Percentiles rank a stretch among this genome's conserved stretches.
These are phyloP conservation scores for Penicillium sp. DNA, from an alignment of 2,329 filamentous ascomycete species.

Conservation along the genomic window DNA sequence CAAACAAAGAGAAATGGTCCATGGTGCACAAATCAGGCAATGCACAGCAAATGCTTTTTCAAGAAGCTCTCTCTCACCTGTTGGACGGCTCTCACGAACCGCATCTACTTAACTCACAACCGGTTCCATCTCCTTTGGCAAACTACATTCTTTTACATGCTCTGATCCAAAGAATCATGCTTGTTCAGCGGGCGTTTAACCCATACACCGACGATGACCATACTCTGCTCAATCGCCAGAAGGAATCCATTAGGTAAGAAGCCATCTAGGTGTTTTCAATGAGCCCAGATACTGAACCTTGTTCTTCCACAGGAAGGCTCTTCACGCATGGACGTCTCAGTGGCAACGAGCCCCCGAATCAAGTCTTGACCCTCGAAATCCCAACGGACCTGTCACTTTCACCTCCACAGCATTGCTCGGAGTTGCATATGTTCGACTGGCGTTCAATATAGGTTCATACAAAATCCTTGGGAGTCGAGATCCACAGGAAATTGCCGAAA, in stretches of 20 bases:
- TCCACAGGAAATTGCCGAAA: constrained; percentile 45
- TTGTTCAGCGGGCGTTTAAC: constrained; percentile 49
- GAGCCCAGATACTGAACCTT: not conserved
- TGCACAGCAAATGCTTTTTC: constrained; percentile 22
- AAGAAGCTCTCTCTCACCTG: constrained; percentile 18
- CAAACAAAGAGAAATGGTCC: constrained; percentile 20
- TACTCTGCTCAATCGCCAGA: constrained; percentile 3
- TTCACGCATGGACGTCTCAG: constrained; percentile 39
- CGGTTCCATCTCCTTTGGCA: constrained; percentile 47
- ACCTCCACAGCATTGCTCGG: constrained; percentile 63
- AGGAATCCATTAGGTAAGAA: constrained; percentile 22
- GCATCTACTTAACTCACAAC: not conserved
- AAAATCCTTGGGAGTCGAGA: constrained; percentile 62
- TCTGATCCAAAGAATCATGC: constrained; percentile 67
- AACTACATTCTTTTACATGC: constrained; percentile 68
- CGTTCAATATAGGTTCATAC: constrained; percentile 21
- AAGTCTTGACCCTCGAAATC: constrained; percentile 29
- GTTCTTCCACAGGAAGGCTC: constrained; percentile 34
- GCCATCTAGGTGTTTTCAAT: not conserved
- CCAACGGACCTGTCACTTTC: constrained; percentile 60
- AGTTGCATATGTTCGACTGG: constrained; percentile 51
- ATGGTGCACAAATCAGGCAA: constrained; percentile 6
- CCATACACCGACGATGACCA: not conserved
- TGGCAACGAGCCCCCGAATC: constrained; percentile 44
- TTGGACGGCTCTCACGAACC: not conserved